A percentile compares a stretch with the other conserved stretches of the same genome.
phyloP scores from a whole-genome alignment of 805 yeast species.

The Metschnikowia drakensbergensis region DNA sequence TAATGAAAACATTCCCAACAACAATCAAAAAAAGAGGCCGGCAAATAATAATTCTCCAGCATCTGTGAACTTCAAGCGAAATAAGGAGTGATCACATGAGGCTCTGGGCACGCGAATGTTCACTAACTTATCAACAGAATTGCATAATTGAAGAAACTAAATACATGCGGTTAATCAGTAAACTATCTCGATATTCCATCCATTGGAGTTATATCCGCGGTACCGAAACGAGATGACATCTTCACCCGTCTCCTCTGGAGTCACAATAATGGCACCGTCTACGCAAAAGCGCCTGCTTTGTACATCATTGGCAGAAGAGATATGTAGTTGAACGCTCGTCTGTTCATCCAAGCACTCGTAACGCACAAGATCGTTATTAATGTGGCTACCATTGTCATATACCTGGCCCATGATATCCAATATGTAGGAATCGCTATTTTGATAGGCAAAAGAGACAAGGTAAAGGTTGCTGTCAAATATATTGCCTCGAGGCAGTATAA shows the following conservation, averaged over 20 bases:
- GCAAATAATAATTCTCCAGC: conserved; percentile 1
- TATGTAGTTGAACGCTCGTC: conserved; percentile 23
- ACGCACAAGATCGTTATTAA: conserved; percentile 43
- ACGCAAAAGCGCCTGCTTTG: conserved; percentile 54
- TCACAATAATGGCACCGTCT: conserved; percentile 54
- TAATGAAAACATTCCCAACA: not conserved
- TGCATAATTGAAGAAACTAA: not conserved
- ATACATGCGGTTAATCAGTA: not conserved
- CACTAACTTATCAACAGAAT: not conserved
- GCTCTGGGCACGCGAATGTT: not conserved
- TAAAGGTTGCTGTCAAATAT: conserved; percentile 42
- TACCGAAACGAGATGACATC: conserved; percentile 3
- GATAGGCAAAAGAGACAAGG: conserved; percentile 43
- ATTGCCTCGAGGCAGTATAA: conserved; percentile 57
- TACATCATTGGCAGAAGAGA: conserved; percentile 10
- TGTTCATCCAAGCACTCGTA: conserved; percentile 35
- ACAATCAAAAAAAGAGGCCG: conserved; percentile 1
- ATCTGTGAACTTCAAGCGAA: conserved; percentile 6
- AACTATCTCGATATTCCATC: conserved; percentile 9
- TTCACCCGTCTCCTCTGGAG: conserved; percentile 20
- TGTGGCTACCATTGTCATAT: conserved; percentile 55
- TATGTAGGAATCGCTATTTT: conserved; percentile 28
- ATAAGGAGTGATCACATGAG: not conserved
- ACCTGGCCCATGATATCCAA: conserved; percentile 56
- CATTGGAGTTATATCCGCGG: conserved; percentile 9